A percentile compares a stretch with the other conserved stretches of the same genome.
Conservation (phyloP, 164 flowering plant species). For the Tinospora cordifolia region DNA sequence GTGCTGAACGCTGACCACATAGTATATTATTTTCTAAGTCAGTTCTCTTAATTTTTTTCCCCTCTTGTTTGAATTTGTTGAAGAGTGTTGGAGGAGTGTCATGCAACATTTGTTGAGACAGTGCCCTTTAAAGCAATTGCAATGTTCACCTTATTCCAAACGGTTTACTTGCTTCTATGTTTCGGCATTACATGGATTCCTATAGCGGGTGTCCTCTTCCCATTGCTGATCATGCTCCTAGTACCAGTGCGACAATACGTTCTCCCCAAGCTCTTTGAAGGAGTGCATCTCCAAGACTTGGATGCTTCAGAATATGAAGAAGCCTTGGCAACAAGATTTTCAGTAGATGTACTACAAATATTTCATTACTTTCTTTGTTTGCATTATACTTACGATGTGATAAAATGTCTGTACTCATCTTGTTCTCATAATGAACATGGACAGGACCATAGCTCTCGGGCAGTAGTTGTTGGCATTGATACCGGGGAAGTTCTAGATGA, state of each 20-base stretch:
- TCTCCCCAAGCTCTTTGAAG: slow-evolving; percentile 87
- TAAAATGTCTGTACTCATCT: background rate
- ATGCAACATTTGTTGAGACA: slow-evolving; percentile 78
- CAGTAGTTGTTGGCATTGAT: slow-evolving; percentile 28
- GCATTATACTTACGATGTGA: background rate
- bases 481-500: slow-evolving; percentile 72
- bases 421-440: background rate
- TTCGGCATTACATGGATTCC: slow-evolving; percentile 96
- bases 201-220: slow-evolving; percentile 87
- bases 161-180: slow-evolving; percentile 66
- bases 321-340: slow-evolving; percentile 54
- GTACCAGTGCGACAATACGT: slow-evolving; percentile 82
- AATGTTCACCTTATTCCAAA: slow-evolving; percentile 72
- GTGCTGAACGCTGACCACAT: too few species aligned
- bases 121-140: slow-evolving; percentile 79
- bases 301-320: slow-evolving; percentile 97
- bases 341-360: slow-evolving; percentile 71
- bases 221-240: slow-evolving; percentile 83
- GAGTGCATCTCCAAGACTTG: slow-evolving; percentile 79
- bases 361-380: background rate
- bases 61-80: slow-evolving; percentile 13
- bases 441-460: slow-evolving; percentile 47
- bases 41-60: background rate
- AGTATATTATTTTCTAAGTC: background rate
- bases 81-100: slow-evolving; percentile 73